Percentiles rank a stretch among this genome's conserved stretches.
phyloP scores from a whole-genome alignment of 1,284 basidiomycete species.

The Heterobasidion annosum region DNA sequence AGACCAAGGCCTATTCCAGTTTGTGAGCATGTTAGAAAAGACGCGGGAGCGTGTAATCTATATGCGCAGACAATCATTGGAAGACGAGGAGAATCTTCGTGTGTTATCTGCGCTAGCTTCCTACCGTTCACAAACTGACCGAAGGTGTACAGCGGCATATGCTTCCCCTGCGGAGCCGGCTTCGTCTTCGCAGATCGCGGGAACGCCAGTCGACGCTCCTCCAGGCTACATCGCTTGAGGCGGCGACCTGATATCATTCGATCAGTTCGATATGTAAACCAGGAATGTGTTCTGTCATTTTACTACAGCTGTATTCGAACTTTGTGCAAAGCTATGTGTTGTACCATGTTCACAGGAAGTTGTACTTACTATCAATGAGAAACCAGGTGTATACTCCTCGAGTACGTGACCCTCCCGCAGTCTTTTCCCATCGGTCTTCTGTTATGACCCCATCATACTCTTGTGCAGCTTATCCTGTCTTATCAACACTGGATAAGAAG shows the following conservation, averaged over 20 bases:
- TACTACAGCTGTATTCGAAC: too few species aligned
- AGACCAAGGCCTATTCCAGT: conserved; percentile 63
- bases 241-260: not conserved
- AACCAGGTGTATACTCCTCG: not conserved
- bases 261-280: not conserved
- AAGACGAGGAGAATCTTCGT: conserved; percentile 64
- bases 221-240: conserved; percentile 49
- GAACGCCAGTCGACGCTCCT: conserved; percentile 41
- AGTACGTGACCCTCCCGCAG: too few species aligned
- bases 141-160: conserved; percentile 37
- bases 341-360: not conserved
- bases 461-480: too few species aligned
- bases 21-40: conserved; percentile 64
- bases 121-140: conserved; percentile 2
- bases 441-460: too few species aligned
- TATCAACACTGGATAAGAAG: too few species aligned
- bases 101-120: conserved; percentile 21
- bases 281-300: not conserved
- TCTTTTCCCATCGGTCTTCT: too few species aligned
- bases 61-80: conserved; percentile 53
- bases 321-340: not conserved
- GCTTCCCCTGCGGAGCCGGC: conserved; percentile 32
- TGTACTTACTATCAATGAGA: not conserved
- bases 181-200: conserved; percentile 15
- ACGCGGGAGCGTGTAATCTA: conserved; percentile 65